These are phyloP conservation scores for Blastomyces percursus DNA, from an alignment of 2,329 filamentous ascomycete genomes.

Conservation along the genomic window DNA sequence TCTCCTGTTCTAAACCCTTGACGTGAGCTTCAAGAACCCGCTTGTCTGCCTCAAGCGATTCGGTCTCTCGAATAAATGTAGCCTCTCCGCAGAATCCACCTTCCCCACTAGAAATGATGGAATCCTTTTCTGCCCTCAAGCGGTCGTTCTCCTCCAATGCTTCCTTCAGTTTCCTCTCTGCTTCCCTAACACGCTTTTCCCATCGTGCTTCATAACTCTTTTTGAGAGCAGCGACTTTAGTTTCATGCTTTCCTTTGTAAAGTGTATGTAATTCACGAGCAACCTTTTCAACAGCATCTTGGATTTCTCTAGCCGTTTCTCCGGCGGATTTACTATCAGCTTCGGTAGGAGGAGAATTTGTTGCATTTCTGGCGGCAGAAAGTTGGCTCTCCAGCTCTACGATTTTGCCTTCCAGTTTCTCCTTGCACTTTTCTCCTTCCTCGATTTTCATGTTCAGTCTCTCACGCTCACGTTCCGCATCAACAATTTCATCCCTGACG, in stretches of 20 bases:
- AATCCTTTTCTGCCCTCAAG: conserved; percentile 54
- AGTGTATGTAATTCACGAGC: conserved; percentile 85
- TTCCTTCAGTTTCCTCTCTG: conserved; percentile 60
- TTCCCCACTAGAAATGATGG: conserved; percentile 50
- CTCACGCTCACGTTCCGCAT: conserved; percentile 69
- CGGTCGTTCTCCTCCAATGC: conserved; percentile 64
- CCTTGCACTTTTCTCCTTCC: conserved; percentile 55
- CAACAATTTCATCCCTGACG: conserved; percentile 70
- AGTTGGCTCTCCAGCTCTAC: conserved; percentile 39
- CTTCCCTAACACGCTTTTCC: conserved; percentile 74
- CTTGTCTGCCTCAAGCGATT: conserved; percentile 55
- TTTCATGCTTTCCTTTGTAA: conserved; percentile 96
- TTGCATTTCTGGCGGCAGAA: conserved; percentile 30
- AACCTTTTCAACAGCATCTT: conserved; percentile 77
- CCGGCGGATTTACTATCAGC: conserved; percentile 32
- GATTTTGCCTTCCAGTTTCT: conserved; percentile 36
- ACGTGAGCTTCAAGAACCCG: conserved; percentile 62
- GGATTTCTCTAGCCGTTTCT: conserved; percentile 55
- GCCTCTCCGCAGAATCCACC: conserved; percentile 33
- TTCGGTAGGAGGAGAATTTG: conserved; percentile 25
- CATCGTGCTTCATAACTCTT: conserved; percentile 71
- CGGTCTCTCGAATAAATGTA: conserved; percentile 39
- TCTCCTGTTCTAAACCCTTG: conserved; percentile 61
- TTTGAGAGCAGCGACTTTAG: conserved; percentile 82
- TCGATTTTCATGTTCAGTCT: conserved; percentile 64